Conservation (phyloP, 768 basidiomycete genomes). For the Mycena olivaceomarginata region DNA sequence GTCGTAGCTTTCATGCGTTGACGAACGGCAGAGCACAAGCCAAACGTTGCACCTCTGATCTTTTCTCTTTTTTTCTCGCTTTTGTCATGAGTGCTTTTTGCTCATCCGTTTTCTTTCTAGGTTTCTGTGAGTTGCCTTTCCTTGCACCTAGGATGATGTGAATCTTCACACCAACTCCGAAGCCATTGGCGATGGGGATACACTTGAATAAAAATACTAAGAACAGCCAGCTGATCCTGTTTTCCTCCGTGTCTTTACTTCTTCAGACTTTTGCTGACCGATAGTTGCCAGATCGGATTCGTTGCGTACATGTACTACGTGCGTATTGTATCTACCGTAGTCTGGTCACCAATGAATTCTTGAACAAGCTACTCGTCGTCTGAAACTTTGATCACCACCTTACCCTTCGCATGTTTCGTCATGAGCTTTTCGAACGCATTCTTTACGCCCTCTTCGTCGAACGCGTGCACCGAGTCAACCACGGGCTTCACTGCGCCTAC, state of each 20-base stretch:
- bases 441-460: constrained; percentile 61
- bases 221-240: constrained; percentile 76
- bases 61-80: constrained; percentile 25
- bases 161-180: constrained; percentile 66
- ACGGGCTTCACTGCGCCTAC: constrained; percentile 65
- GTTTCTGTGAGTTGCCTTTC: constrained; percentile 31
- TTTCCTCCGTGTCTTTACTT: constrained; percentile 8
- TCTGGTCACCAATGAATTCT: neutral
- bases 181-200: constrained; percentile 69
- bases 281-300: neutral
- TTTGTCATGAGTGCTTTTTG: neutral
- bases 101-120: constrained; percentile 26
- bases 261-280: neutral
- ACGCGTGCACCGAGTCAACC: constrained; percentile 68
- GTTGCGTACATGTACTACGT: neutral
- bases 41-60: constrained; percentile 83
- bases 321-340: neutral
- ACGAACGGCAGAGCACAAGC: constrained; percentile 83
- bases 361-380: constrained; percentile 6
- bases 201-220: constrained; percentile 69
- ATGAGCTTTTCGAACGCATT: constrained; percentile 71
- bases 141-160: constrained; percentile 63
- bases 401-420: constrained; percentile 70
- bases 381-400: constrained; percentile 69
- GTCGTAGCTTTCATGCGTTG: constrained; percentile 78